Percentiles rank a stretch among this genome's conserved stretches.
Evolutionary conservation across 1,284 basidiomycete species (phyloP).

Genomic region (Laetiporus sulphureus): DNA sequence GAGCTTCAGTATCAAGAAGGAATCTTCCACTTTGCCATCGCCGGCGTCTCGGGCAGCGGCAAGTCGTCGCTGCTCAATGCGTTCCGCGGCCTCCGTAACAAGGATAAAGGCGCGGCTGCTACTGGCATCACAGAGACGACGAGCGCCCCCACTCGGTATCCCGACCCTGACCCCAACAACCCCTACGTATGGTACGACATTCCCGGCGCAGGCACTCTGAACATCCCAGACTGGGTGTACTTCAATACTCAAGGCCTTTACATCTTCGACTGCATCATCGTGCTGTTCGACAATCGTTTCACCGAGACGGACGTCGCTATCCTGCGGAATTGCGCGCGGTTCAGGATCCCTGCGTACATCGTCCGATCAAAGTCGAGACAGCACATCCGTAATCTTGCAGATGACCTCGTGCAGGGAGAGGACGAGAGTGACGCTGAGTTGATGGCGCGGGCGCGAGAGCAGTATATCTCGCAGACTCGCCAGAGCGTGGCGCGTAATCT

Average conservation of each 20-base stretch:
- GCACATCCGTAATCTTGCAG: conserved; percentile 3
- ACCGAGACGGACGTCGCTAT: no score
- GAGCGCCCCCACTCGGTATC: background rate
- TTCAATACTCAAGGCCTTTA: conserved; percentile 3
- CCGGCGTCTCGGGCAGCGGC: no score
- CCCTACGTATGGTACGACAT: no score
- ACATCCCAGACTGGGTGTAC: conserved; percentile 1
- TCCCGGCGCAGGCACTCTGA: no score
- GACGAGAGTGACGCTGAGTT: background rate
- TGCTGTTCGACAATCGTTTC: no score
- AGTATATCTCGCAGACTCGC: conserved; percentile 1
- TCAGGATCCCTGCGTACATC: conserved; percentile 6
- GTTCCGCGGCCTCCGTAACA: conserved; percentile 3
- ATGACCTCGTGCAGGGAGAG: conserved; percentile 1
- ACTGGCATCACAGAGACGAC: conserved; percentile 2
- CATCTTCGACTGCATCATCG: no score
- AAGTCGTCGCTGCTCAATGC: conserved; percentile 5
- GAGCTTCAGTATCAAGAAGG: background rate
- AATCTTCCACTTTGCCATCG: no score
- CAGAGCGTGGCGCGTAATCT: background rate
- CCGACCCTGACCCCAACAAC: no score
- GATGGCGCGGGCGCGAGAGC: conserved; percentile 1
- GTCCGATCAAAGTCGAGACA: conserved; percentile 5
- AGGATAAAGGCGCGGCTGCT: background rate
- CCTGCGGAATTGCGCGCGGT: no score